Base-by-base conservation (phyloP, 768 basidiomycete species). In the Coprinellus micaceus region DNA sequence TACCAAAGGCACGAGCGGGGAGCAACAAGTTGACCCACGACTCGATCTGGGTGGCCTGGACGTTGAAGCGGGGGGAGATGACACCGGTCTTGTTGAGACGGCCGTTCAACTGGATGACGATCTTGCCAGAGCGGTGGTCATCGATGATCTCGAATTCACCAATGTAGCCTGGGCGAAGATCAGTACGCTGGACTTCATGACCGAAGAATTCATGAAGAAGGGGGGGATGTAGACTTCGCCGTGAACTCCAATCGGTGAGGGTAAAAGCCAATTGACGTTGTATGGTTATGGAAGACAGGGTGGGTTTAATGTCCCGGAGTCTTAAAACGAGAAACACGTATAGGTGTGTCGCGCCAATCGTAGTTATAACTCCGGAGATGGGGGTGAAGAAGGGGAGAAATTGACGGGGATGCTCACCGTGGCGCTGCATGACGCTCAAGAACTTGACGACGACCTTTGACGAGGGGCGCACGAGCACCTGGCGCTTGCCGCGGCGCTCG, bases 31-130 rank as follows among this genome's bases (percentile, higher is more conserved):
- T 94, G 80, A 98, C 93, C 96, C 96, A 98, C 61, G 82, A 79
- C 76, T 96, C 92, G 67, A 98, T 97, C 70, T 95, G 88, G 66
- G 74, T 86, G 60, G 91, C 88, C 71, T 94, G 91, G 65, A 98
- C 85, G 77, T 98, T 98, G 84, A 92, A 98, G 53, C 97, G 90
- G 43, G 96, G 95, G n/a, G 95, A 98, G 76, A 98, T 98, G 70
- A 99, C 96, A 65, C 96, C 97, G n/a, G 88, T 89, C 80, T 99
- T 99, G 84, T 99, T 99, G 66, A 99, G 84, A 59, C 94, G 91
- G 45, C 97, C 97, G 69, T 97, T 99, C 56, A 99, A 86, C 77
- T 99, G 95, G 66, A 98, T 84, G 67, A 99, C 95, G 63, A 99
- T 93, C 78, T 98, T 99, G 67, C 94, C 94, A 6, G 93, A 87